Conservation (phyloP, 2,329 filamentous ascomycete genomes). For the Colletotrichum eremochloae region DNA sequence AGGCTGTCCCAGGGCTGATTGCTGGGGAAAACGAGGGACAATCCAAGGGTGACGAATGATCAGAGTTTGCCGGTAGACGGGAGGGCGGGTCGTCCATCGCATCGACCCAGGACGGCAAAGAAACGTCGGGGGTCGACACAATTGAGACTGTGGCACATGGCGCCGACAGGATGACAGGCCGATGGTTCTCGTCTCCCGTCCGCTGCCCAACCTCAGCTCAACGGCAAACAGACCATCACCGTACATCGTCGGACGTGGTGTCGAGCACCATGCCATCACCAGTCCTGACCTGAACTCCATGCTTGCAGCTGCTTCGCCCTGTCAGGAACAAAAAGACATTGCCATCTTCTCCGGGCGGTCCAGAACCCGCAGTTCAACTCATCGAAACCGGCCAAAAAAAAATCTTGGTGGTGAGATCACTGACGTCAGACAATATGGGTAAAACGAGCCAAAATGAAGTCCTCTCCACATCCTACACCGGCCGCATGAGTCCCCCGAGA, state of each 20-base stretch:
- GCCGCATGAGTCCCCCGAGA: background rate
- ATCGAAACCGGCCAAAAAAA: background rate
- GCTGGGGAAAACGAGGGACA: conserved; percentile 29
- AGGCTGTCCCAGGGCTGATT: conserved; percentile 34
- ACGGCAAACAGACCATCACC: background rate
- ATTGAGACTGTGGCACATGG: background rate
- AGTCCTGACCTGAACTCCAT: background rate
- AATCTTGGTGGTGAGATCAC: background rate
- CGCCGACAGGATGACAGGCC: background rate
- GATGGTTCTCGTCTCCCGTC: background rate
- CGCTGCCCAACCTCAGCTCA: background rate
- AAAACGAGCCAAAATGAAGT: conserved; percentile 19
- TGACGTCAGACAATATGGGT: conserved; percentile 23
- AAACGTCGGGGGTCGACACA: background rate
- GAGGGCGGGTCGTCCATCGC: background rate
- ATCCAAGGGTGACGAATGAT: background rate
- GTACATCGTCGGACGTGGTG: too few species aligned
- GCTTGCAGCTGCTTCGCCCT: background rate
- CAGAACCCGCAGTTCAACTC: background rate
- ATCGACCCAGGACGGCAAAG: conserved; percentile 10
- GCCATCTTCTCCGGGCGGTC: background rate
- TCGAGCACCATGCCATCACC: background rate
- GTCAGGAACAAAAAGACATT: background rate
- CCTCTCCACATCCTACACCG: conserved; percentile 8
- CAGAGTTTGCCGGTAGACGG: background rate